A percentile compares a stretch with the other conserved stretches of the same genome.
These are phyloP conservation scores for Pelargonium australe DNA, from an alignment of 441 rosid species.

Conservation along the genomic window DNA sequence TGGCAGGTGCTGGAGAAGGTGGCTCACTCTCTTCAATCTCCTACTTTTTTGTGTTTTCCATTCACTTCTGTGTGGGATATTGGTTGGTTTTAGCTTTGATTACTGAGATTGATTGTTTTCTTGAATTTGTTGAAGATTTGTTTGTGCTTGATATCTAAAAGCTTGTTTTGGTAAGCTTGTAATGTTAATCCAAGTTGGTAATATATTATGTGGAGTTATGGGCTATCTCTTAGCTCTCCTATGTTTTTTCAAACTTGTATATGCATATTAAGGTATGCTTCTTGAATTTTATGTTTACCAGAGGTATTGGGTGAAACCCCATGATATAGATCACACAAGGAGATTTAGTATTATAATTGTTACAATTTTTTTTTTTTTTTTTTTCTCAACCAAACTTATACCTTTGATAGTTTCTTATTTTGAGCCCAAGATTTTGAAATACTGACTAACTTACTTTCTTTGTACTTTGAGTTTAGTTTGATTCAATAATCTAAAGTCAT, in stretches of 20 bases:
- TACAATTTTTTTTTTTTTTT: not conserved
- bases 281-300: too few species aligned
- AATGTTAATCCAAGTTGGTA: constrained; percentile 17
- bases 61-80: constrained; percentile 8
- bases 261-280: too few species aligned
- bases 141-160: constrained; percentile 17
- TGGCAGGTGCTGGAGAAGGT: constrained; percentile 75
- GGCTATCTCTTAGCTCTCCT: not conserved
- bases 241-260: too few species aligned
- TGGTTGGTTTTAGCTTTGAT: constrained; percentile 2
- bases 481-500: not conserved
- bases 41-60: constrained; percentile 2
- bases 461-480: not conserved
- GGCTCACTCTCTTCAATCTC: constrained; percentile 20
- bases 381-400: not conserved
- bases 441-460: not conserved
- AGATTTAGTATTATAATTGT: not conserved
- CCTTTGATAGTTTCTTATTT: not conserved
- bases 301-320: too few species aligned
- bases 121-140: constrained; percentile 23
- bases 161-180: constrained; percentile 19
- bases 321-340: not conserved
- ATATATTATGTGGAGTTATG: constrained; percentile 17
- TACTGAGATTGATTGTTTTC: not conserved
- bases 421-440: constrained; percentile 6